phyloP scores from a whole-genome alignment of 352 stramenopile genomes.

The Globisporangium cederbergense region DNA sequence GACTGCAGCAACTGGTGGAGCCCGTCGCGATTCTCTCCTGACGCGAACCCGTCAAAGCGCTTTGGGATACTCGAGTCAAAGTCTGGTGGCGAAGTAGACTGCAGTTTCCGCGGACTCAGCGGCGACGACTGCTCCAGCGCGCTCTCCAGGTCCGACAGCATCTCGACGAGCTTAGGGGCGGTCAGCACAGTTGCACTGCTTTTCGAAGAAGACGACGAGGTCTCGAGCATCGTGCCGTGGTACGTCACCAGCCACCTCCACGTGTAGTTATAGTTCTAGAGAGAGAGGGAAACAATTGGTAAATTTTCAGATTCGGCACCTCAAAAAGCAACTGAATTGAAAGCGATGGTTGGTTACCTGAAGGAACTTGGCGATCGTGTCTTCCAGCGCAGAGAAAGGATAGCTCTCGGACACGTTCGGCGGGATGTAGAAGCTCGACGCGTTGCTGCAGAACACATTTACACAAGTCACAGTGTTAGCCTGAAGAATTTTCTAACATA shows the following conservation, averaged over 20 bases:
- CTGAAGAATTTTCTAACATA: not conserved
- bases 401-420: conserved; percentile 83
- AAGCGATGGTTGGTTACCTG: conserved; percentile 35
- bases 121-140: conserved; percentile 64
- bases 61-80: conserved; percentile 32
- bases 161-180: conserved; percentile 36
- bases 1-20: conserved; percentile 67
- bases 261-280: conserved; percentile 76
- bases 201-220: conserved; percentile 23
- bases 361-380: conserved; percentile 87
- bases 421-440: conserved; percentile 81
- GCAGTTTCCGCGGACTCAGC: conserved; percentile 55
- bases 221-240: conserved; percentile 33
- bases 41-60: conserved; percentile 17
- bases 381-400: conserved; percentile 79
- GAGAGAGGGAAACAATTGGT: not conserved
- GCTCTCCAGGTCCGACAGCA: conserved; percentile 59
- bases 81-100: conserved; percentile 22
- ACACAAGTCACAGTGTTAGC: not conserved
- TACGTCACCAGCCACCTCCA: conserved; percentile 76
- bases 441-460: conserved; percentile 39
- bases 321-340: not conserved
- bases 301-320: not conserved
- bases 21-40: conserved; percentile 31
- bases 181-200: conserved; percentile 19